Conservation (phyloP, 1,284 basidiomycete species). For the Leccinum griseonigrum region DNA sequence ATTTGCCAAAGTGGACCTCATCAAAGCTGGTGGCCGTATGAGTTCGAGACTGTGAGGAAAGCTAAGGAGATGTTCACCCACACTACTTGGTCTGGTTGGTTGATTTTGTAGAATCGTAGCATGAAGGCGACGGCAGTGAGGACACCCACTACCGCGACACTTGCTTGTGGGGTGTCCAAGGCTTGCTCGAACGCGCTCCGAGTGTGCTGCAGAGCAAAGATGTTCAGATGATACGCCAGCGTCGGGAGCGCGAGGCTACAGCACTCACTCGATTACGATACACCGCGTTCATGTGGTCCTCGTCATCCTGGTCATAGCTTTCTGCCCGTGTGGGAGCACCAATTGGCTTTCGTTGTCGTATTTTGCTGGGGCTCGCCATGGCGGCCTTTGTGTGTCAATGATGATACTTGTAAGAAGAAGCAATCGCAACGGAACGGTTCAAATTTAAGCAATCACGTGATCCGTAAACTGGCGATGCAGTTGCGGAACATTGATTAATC, state of each 20-base stretch:
- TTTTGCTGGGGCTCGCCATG: slow-evolving; percentile 34
- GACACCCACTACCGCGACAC: slow-evolving; percentile 52
- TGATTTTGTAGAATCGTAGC: slow-evolving; percentile 91
- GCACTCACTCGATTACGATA: slow-evolving; percentile 30
- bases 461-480: neutral
- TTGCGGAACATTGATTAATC: neutral
- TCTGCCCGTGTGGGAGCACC: slow-evolving; percentile 22
- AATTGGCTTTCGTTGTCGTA: slow-evolving; percentile 30
- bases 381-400: slow-evolving; percentile 10
- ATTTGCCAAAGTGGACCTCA: slow-evolving; percentile 96
- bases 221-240: slow-evolving; percentile 6
- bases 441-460: slow-evolving; percentile 23
- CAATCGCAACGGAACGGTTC: neutral
- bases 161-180: slow-evolving; percentile 59
- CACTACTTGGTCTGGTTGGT: slow-evolving; percentile 93
- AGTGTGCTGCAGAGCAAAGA: slow-evolving; percentile 37
- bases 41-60: neutral
- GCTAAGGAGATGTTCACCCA: slow-evolving; percentile 42
- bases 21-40: slow-evolving; percentile 67
- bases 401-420: slow-evolving; percentile 3
- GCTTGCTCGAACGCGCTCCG: slow-evolving; percentile 58
- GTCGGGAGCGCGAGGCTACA: neutral
- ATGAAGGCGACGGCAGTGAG: slow-evolving; percentile 77
- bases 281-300: slow-evolving; percentile 34
- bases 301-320: slow-evolving; percentile 34